Evolutionary conservation across 2,329 filamentous ascomycete species (phyloP), one percentile per base, ranked within the genome.

Genomic region (Xylaria sp.): DNA sequence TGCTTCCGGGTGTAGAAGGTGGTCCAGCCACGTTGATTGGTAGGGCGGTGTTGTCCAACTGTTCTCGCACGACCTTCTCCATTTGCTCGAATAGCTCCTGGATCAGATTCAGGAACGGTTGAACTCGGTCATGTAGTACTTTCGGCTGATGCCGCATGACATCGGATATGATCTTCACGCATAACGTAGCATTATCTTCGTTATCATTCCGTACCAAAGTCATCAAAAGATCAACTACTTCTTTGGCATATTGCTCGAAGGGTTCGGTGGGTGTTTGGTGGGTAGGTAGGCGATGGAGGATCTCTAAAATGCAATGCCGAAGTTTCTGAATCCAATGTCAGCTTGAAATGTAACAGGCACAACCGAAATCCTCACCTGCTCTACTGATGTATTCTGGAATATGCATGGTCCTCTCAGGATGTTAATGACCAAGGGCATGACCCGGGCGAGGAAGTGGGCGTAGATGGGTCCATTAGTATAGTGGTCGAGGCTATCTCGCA

Each of bases 131-230:
- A 51, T 82, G 81, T 8, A 98, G 89, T 32, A 91, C 90, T 82
- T 95, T 97, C 66, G 91, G 89, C 81, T 98, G 95, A 78, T 97
- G 94, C 58, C 96, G 91, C 87, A 97, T 94, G 73, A 98, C 91
- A 78, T 99, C 96, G 84, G 97, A 98, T 61, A 97, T 94, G 15
- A 95, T 97, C 85, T 99, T 99, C 83, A 99, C 94, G 79, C 95
- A 98, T 71, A 99, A 84, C n/a, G 97, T 94, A 1, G 95, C 96
- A 85, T 99, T 99, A 72, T 99, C 96, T 82, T 99, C 96, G 76
- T 99, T 99, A 81, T 99, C 96, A 51, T 90, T 91, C 74, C 91
- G 90, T 69, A 98, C 94, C 68, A 99, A 84, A 64, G 89, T 88
- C 90, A 98, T 95, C 72, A 98, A 87, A 73, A 97, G 87, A 78